Evolutionary conservation across 2,329 filamentous ascomycete species (phyloP), one percentile per base, ranked within the genome.

Genomic region (Pestalotiopsis sp.): DNA sequence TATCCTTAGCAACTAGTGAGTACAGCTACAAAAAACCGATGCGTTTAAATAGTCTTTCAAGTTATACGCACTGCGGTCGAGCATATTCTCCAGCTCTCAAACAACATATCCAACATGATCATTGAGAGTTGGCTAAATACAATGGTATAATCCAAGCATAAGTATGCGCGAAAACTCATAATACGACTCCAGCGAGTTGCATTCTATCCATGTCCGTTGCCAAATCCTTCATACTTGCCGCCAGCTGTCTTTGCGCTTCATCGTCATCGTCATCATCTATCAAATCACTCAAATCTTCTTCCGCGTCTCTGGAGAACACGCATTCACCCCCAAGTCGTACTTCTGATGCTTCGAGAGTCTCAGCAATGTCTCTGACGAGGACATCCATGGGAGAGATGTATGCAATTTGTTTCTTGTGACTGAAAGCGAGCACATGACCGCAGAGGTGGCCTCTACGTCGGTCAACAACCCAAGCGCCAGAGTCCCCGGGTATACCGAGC

Each of bases 371-470:
- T 36, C 92, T 88, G 12, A 98, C 85, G 13, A 97, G 82, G 2
- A 98, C 87, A 68, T 98, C 93, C 95, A 98, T 98, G 0, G 95
- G 95, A 70, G 94, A 96, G 70, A 98, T 96, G 78, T 97, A 98
- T 0, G 94, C 94, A 4, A 94, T 91, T 57, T 89, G 89, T 76
- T 93, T 95, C 70, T 91, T 89, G 71, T 90, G 88, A 73, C 92
- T 95, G 90, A 92, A 97, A 0, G 95, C 95, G 13, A 98, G 85
- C 0, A 98, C 93, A 75, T 98, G 95, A 0, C 95, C 95, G 73
- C 93, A 96, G 3, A 98, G 89, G 49, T 90, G 88, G 1, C 94
- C 94, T n/a, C 90, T 86, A 5, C 87, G 86, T 68, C 93, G 91
- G 73, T 95, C 93, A 17, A 98, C 90, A 3, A 98, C 89, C 95